These are phyloP conservation scores for Candida sp. DNA, from an alignment of 1,139 yeast genomes.

Conservation along the genomic window DNA sequence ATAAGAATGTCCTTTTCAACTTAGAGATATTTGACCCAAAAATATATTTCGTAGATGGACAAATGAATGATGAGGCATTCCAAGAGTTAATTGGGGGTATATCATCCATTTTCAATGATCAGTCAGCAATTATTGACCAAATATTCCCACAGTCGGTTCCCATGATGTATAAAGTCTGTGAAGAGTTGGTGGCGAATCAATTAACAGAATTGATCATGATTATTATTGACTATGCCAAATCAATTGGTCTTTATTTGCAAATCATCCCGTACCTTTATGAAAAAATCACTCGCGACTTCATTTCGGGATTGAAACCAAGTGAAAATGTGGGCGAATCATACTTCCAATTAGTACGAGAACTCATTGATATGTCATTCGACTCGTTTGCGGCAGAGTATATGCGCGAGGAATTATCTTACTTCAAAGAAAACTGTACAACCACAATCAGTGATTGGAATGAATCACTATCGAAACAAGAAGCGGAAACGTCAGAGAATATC, in stretches of 20 bases:
- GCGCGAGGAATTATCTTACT: slow-evolving; percentile 38
- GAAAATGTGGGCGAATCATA: slow-evolving; percentile 34
- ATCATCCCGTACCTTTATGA: slow-evolving; percentile 33
- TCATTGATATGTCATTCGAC: slow-evolving; percentile 49
- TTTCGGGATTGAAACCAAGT: slow-evolving; percentile 23
- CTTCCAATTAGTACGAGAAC: slow-evolving; percentile 26
- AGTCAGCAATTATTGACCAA: slow-evolving; percentile 32
- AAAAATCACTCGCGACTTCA: slow-evolving; percentile 20
- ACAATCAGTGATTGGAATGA: slow-evolving; percentile 34
- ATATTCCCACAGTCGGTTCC: slow-evolving; percentile 41
- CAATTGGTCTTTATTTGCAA: slow-evolving; percentile 21
- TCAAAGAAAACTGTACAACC: slow-evolving; percentile 22
- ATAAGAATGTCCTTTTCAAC: slow-evolving; percentile 28
- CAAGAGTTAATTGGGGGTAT: slow-evolving; percentile 22
- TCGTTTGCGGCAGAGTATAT: slow-evolving; percentile 47
- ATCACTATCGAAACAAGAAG: slow-evolving; percentile 32
- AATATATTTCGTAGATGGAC: slow-evolving; percentile 15
- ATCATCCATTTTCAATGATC: slow-evolving; percentile 32
- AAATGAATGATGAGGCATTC: slow-evolving; percentile 16
- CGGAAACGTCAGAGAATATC: slow-evolving; percentile 37
- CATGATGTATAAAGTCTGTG: slow-evolving; percentile 48
- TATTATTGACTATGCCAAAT: slow-evolving; percentile 27
- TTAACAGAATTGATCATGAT: slow-evolving; percentile 30
- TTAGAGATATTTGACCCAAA: slow-evolving; percentile 20
- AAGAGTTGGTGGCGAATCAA: slow-evolving; percentile 42